Percentiles rank a stretch among this genome's conserved stretches.
Conservation (phyloP, 2,329 filamentous ascomycete genomes). For the Cladosporium oxysporum region DNA sequence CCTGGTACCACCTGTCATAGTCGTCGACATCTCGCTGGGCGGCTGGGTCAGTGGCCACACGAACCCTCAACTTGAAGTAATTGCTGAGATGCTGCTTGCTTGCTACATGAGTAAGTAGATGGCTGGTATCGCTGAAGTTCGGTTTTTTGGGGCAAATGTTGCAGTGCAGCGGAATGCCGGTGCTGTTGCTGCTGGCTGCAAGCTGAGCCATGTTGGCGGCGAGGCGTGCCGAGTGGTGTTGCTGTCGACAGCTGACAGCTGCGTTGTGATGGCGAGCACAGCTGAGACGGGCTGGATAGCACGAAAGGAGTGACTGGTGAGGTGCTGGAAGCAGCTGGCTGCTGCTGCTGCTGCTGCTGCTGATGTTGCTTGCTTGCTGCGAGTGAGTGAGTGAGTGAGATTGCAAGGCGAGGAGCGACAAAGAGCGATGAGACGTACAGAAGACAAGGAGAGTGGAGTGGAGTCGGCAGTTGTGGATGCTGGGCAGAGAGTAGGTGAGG, state of each 20-base stretch:
- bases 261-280: conserved; percentile 7
- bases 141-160: conserved; percentile 78
- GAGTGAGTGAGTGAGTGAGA: conserved; percentile 5
- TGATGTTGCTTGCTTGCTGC: conserved; percentile 1
- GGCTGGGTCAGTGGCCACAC: conserved; percentile 58
- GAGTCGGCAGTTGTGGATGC: background rate
- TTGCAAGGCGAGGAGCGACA: conserved; percentile 11
- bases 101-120: conserved; percentile 86
- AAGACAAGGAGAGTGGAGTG: background rate
- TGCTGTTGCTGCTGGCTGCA: conserved; percentile 20
- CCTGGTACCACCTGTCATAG: conserved; percentile 78
- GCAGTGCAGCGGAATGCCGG: conserved; percentile 70
- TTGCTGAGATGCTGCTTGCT: conserved; percentile 90
- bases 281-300: background rate
- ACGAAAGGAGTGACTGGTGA: conserved; percentile 21
- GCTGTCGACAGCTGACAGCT: conserved; percentile 19
- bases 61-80: conserved; percentile 78
- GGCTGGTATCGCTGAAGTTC: conserved; percentile 84
- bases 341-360: conserved; percentile 12
- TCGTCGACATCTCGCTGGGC: conserved; percentile 63
- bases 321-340: conserved; percentile 18
- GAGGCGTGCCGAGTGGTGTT: conserved; percentile 20
- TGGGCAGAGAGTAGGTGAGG: background rate
- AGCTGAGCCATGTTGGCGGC: conserved; percentile 36
- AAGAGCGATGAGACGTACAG: conserved; percentile 4